phyloP scores from a whole-genome alignment of 1,139 yeast species.

The Taphrina flavorubra region DNA sequence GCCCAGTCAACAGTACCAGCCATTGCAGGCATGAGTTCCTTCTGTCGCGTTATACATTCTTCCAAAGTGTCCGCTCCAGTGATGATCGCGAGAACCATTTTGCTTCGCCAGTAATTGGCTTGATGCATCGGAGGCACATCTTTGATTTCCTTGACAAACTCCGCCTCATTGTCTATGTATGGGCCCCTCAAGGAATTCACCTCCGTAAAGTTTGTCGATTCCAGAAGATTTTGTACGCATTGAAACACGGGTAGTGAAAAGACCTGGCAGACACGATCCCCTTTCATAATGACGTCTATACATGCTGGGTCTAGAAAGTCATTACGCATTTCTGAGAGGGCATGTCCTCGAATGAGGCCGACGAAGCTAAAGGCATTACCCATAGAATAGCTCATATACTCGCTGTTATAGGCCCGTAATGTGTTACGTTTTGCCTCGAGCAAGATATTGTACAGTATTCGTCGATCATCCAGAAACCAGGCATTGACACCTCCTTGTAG shows the following conservation, averaged over 20 bases:
- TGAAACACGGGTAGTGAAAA: constrained; percentile 1
- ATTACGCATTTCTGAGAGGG: not conserved
- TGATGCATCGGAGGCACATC: constrained; percentile 14
- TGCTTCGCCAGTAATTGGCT: constrained; percentile 10
- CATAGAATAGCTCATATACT: constrained; percentile 13
- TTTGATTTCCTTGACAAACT: not conserved
- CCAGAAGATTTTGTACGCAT: not conserved
- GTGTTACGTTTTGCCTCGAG: not conserved
- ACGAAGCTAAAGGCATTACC: constrained; percentile 12
- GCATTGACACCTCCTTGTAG: constrained; percentile 16
- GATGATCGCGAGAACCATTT: not conserved
- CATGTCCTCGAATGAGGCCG: constrained; percentile 1
- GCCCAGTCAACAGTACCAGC: constrained; percentile 18
- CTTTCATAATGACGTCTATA: not conserved
- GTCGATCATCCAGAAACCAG: constrained; percentile 9
- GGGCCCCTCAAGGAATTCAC: not conserved
- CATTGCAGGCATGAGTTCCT: not conserved
- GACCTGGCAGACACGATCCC: constrained; percentile 2
- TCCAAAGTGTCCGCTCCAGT: not conserved
- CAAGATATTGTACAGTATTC: not conserved
- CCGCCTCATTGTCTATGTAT: not conserved
- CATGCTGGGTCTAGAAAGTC: not conserved
- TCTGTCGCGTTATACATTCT: not conserved
- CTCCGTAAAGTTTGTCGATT: not conserved
- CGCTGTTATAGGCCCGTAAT: constrained; percentile 4